Evolutionary conservation across 352 stramenopile genomes (phyloP), one percentile per base, ranked within the genome.

Genomic region (Globisporangium echinulatum): DNA sequence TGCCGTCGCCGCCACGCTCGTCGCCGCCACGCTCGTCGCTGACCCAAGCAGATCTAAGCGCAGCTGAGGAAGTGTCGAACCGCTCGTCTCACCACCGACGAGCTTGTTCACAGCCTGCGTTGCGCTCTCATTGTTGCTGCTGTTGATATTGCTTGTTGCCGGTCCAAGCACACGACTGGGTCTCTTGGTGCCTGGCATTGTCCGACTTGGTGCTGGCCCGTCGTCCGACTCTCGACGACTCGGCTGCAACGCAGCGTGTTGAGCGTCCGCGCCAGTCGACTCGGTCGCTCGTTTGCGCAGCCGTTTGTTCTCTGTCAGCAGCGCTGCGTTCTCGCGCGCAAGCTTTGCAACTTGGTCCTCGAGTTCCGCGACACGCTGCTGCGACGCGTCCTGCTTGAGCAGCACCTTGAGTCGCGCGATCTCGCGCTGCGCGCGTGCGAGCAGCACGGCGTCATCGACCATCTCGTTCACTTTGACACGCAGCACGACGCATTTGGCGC

Each of bases 381-480:
- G 68, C 3, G 61, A 59, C 4, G 56, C 58, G 19, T 66, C 70
- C 65, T 85, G 72, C 56, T 84, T 86, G 14, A 92, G 59, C 57
- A 80, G 33, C 49, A 89, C 60, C 55, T 78, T 82, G 9, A 94
- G 63, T 1, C 74, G 63, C 4, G 69, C 79, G 38, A 94, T 91
- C 52, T 94, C 85, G 4, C 74, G 67, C 58, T 86, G 79, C 14
- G 85, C 85, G 36, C 85, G 77, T 1, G 83, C 85, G 2, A 92
- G 62, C 25, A 94, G 60, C 43, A 92, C 75, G 1, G 86, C 84
- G 36, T 94, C 83, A 47, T 95, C 79, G 5, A 93, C 81, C 37
- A 94, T 67, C 59, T 94, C 83, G 53, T 96, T 94, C 43, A 75
- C 85, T 63, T 82, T 77, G 7, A 92, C 80, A 37, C 86, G 76